These are phyloP conservation scores for Dactylellina cionopaga DNA, from an alignment of 2,329 filamentous ascomycete genomes.

Conservation along the genomic window DNA sequence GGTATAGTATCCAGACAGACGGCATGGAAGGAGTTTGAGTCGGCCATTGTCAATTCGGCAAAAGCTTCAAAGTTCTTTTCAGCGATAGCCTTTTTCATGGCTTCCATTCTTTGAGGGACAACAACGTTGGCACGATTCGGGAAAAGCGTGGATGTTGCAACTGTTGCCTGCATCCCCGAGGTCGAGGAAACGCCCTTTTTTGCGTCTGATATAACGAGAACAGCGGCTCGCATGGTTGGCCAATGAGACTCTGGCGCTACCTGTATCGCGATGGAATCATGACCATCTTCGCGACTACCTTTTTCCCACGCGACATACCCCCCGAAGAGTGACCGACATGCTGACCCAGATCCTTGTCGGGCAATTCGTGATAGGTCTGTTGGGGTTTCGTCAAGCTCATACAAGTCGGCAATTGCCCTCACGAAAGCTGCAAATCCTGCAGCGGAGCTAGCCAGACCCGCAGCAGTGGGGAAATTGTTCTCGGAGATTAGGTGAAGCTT, in stretches of 20 bases:
- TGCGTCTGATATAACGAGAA: constrained; percentile 88
- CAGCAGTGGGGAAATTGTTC: constrained; percentile 99
- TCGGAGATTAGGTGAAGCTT: constrained; percentile 88
- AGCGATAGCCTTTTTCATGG: constrained; percentile 84
- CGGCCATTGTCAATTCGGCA: constrained; percentile 90
- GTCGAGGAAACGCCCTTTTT: constrained; percentile 97
- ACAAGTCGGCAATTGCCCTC: constrained; percentile 89
- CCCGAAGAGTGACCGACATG: constrained; percentile 90
- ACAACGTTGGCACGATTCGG: constrained; percentile 76
- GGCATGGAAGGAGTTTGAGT: constrained; percentile 97
- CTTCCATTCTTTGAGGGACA: constrained; percentile 82
- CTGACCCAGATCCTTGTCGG: constrained; percentile 91
- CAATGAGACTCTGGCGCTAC: constrained; percentile 90
- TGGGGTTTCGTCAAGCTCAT: constrained; percentile 81
- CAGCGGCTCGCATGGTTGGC: constrained; percentile 91
- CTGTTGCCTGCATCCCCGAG: constrained; percentile 95
- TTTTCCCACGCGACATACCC: constrained; percentile 96
- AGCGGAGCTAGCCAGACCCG: constrained; percentile 80
- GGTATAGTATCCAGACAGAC: constrained; percentile 94
- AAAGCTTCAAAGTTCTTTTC: constrained; percentile 85
- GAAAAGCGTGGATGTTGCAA: constrained; percentile 90
- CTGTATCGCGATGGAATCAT: constrained; percentile 86
- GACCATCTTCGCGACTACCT: constrained; percentile 77
- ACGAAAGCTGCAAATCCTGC: constrained; percentile 77
- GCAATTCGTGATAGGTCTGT: constrained; percentile 88